Conservation (phyloP, 495 filamentous ascomycete genomes). For the Aspergillus haitiensis region DNA sequence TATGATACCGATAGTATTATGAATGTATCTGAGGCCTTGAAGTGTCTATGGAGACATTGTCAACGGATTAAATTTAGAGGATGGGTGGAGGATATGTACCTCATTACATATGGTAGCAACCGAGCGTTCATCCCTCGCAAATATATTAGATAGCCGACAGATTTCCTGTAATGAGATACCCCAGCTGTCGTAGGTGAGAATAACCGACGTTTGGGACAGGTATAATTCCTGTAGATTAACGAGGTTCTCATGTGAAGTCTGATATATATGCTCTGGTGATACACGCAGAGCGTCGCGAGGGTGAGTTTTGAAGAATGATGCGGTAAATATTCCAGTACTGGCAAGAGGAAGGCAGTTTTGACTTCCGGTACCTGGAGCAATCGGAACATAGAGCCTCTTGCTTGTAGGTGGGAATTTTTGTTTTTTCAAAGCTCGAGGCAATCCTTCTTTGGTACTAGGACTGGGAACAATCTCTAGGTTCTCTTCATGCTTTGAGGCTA, state of each 20-base stretch:
- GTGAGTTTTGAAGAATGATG: slow-evolving; percentile 13
- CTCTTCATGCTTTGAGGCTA: background rate
- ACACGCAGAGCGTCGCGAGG: slow-evolving; percentile 7
- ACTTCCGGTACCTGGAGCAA: slow-evolving; percentile 9
- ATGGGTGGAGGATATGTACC: background rate
- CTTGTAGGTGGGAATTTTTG: slow-evolving; percentile 13
- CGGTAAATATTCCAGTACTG: slow-evolving; percentile 2
- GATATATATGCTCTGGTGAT: slow-evolving; percentile 7
- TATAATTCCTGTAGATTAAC: slow-evolving; percentile 18
- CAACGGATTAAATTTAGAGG: background rate
- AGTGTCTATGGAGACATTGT: slow-evolving; percentile 5
- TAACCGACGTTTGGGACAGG: slow-evolving; percentile 6
- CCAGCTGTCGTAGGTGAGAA: slow-evolving; percentile 15
- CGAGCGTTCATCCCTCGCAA: slow-evolving; percentile 8
- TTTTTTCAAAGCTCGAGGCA: slow-evolving; percentile 11
- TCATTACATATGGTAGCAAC: slow-evolving; percentile 16
- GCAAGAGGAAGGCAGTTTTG: slow-evolving; percentile 13
- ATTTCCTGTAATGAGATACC: slow-evolving; percentile 13
- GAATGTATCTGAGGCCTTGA: slow-evolving; percentile 16
- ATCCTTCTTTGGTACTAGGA: slow-evolving; percentile 1
- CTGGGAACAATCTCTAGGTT: background rate
- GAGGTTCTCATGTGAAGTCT: slow-evolving; percentile 15
- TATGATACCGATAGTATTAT: slow-evolving; percentile 14
- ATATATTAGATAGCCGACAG: slow-evolving; percentile 12
- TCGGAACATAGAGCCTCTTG: slow-evolving; percentile 15